Percentiles rank a stretch among this genome's conserved stretches.
Evolutionary conservation across 768 basidiomycete genomes (phyloP).

Genomic region (Termitomyces sp.): DNA sequence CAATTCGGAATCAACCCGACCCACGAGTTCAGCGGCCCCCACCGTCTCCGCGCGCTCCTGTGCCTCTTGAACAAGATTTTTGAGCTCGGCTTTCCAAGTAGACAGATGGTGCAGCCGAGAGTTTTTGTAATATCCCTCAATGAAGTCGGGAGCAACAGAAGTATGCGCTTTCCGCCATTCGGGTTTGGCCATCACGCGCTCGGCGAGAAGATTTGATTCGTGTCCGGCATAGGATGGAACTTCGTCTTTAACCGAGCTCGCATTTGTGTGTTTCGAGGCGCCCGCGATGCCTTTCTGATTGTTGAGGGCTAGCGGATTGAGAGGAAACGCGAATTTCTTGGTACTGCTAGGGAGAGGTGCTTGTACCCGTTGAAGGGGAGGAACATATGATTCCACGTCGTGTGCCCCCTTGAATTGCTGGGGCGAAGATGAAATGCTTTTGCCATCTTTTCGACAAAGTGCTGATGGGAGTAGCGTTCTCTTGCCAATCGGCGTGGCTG

Average conservation of each 20-base stretch:
- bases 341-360: neutral
- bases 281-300: neutral
- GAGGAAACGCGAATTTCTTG: neutral
- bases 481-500: neutral
- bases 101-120: slow-evolving; percentile 91
- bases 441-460: neutral
- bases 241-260: neutral
- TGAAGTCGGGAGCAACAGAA: slow-evolving; percentile 78
- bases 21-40: slow-evolving; percentile 18
- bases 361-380: neutral
- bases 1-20: slow-evolving; percentile 25
- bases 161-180: slow-evolving; percentile 89
- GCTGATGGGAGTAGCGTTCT: neutral
- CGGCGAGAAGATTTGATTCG: slow-evolving; percentile 65
- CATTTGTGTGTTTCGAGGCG: neutral
- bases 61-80: slow-evolving; percentile 71
- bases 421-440: neutral
- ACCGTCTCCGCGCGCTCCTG: slow-evolving; percentile 59
- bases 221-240: slow-evolving; percentile 65
- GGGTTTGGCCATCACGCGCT: slow-evolving; percentile 76
- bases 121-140: slow-evolving; percentile 79
- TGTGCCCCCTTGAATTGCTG: neutral
- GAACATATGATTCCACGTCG: neutral
- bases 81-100: slow-evolving; percentile 89
- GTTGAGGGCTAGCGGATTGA: neutral